Percentiles rank a stretch among this genome's conserved stretches.
phyloP scores from a whole-genome alignment of 192 early-diverging fungal species.

The Podochytrium sp. region DNA sequence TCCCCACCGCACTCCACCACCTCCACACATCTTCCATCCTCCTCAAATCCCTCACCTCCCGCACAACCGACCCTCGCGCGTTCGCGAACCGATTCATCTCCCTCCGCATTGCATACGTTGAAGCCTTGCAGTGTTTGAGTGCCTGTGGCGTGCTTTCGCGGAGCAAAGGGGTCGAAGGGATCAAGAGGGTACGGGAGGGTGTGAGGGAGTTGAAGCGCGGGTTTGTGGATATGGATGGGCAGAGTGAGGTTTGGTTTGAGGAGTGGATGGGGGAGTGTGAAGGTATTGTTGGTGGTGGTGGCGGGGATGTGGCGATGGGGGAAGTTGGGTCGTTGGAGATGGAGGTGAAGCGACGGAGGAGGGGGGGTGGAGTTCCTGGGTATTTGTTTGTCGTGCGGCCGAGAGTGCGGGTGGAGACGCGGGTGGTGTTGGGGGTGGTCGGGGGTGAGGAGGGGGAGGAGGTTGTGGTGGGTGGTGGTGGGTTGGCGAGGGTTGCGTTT shows the following conservation, averaged over 20 bases:
- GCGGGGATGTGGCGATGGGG: not conserved
- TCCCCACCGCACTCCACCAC: not conserved
- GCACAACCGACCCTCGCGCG: not conserved
- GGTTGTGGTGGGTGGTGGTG: not conserved
- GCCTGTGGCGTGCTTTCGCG: not conserved
- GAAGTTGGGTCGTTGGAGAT: not conserved
- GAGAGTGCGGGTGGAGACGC: not conserved
- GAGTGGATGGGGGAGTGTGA: not conserved
- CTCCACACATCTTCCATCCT: not conserved
- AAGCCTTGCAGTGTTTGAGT: too few species aligned
- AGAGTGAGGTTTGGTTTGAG: not conserved
- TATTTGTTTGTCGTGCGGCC: not conserved
- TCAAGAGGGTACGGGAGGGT: too few species aligned
- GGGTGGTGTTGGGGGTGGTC: not conserved
- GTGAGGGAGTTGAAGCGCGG: not conserved
- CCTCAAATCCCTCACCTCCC: not conserved
- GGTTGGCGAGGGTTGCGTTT: not conserved
- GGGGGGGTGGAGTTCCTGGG: not conserved
- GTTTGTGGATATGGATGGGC: not conserved
- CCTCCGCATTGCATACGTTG: not conserved
- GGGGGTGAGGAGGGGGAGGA: not conserved
- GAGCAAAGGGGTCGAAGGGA: too few species aligned
- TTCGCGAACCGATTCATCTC: not conserved
- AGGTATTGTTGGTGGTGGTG: not conserved
- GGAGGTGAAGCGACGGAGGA: not conserved